Evolutionary conservation across 108 stramenopile species (phyloP).

Genomic region (Cyclostephanos tholiformis): DNA sequence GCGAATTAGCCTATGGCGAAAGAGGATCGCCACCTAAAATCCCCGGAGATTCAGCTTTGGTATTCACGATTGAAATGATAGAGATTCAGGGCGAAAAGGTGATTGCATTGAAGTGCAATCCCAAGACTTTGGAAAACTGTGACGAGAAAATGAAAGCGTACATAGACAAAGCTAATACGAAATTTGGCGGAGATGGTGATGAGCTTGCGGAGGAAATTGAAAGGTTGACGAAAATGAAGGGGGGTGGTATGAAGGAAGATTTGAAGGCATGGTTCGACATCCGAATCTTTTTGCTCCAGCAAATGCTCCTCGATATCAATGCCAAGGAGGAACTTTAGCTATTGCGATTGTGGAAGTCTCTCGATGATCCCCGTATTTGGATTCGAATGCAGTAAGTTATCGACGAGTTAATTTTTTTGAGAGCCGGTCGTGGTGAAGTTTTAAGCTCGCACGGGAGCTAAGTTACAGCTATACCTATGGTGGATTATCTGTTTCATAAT

Average conservation of each 20-base stretch:
- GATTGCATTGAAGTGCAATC: conserved; percentile 61
- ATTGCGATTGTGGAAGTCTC: background rate
- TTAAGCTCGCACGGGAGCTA: no score
- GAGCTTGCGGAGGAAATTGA: conserved; percentile 52
- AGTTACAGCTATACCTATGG: no score
- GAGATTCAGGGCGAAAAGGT: conserved; percentile 69
- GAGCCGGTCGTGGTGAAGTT: no score
- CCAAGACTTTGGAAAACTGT: conserved; percentile 50
- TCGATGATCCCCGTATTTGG: background rate
- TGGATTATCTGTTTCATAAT: no score
- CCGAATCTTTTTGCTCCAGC: conserved; percentile 51
- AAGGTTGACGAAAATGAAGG: conserved; percentile 51
- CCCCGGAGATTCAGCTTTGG: conserved; percentile 74
- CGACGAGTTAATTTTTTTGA: no score
- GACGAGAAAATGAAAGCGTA: conserved; percentile 69
- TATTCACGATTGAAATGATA: conserved; percentile 92
- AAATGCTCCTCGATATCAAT: conserved; percentile 47
- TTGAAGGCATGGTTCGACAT: conserved; percentile 51
- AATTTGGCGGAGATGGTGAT: conserved; percentile 36
- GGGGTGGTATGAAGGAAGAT: conserved; percentile 50
- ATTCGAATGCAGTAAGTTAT: background rate
- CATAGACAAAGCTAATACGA: conserved; percentile 60
- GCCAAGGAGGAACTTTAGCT: conserved; percentile 31
- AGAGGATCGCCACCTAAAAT: conserved; percentile 76
- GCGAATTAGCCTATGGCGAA: conserved; percentile 91